Base-by-base conservation (phyloP, 106 monocot genomes). In the Phalaenopsis aphrodite region DNA sequence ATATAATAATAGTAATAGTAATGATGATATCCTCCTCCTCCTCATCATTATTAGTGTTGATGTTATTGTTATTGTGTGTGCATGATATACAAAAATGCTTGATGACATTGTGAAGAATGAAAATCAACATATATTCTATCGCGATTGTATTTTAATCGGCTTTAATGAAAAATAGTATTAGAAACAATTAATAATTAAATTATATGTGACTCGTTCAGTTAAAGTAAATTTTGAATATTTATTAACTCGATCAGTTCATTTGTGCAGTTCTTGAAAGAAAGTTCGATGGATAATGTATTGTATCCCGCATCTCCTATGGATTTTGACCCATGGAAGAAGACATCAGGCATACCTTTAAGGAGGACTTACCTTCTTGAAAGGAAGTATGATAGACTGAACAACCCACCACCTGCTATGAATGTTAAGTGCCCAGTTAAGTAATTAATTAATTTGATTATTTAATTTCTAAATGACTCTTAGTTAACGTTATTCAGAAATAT, bases 271-370 rank as follows among this genome's bases (percentile, higher is more conserved):
- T 69, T 69, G 69, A 69, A 69, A 69, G 38, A 69, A 69, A 37
- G 37, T 69, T 37, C 37, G 30, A 8, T 69, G 69, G 69, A 69
- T 3, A 69, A 69, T 69, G 39, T 69, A 69, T 69, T 69, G 69
- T 12, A 39, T 69, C 69, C 69, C 3, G 37, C 69, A 11, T 69
- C 38, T 14, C 38, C 69, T 69, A 69, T 38, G 69, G 69, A 69
- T 69, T 69, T 69, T 7, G 69, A 69, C 69, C 36, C 69, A 38
- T 69, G 69, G 69, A 69, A 69, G 24, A 68, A 68, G 69, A 38
- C n/a, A 61, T 61, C 10, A 8, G 11, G 12, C 37, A 69, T 2
- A 39, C 38, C 69, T 39, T 69, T 39, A 14, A 69, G 64, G 64
- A 64, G 69, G 37, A 39, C 69, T 38, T 38, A 39, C 38, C 23